Evolutionary conservation across 2,329 filamentous ascomycete species (phyloP).

Genomic region (Aureobasidium sp.): DNA sequence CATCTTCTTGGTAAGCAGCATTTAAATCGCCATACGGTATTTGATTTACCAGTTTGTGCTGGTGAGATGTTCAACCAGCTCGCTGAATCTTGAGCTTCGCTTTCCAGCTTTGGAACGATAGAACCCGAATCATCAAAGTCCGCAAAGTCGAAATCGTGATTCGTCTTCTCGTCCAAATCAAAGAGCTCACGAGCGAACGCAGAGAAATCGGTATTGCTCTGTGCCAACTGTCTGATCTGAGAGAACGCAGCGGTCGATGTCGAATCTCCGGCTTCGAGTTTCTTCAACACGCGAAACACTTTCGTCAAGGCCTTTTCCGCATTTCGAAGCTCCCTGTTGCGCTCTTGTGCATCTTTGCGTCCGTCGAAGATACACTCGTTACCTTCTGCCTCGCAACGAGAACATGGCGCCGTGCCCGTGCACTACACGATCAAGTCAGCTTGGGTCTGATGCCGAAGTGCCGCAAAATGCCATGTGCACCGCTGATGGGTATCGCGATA

Average conservation of each 20-base stretch:
- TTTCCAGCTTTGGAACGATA: not conserved
- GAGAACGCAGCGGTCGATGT: not conserved
- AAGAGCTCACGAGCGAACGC: conserved; percentile 11
- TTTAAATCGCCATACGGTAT: not conserved
- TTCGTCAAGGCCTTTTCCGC: conserved; percentile 14
- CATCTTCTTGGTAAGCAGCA: not conserved
- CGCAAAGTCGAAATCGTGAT: conserved; percentile 1
- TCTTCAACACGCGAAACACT: conserved; percentile 16
- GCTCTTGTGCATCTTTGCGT: conserved; percentile 19
- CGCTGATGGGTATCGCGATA: not conserved
- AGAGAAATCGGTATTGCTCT: not conserved
- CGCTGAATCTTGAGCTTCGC: not conserved
- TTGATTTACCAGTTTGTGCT: not conserved
- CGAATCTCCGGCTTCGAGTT: conserved; percentile 11
- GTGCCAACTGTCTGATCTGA: conserved; percentile 11
- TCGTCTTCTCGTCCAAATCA: conserved; percentile 9
- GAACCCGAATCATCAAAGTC: not conserved
- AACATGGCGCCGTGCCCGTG: conserved; percentile 19
- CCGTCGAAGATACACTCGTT: conserved; percentile 18
- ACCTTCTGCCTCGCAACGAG: conserved; percentile 16
- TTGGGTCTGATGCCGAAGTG: not conserved
- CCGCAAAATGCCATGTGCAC: conserved; percentile 6
- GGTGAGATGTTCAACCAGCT: not conserved
- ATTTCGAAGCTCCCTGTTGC: conserved; percentile 17
- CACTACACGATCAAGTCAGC: conserved; percentile 10